These are phyloP conservation scores for Dryas drummondii DNA, from an alignment of 306 rosid species.

Conservation along the genomic window DNA sequence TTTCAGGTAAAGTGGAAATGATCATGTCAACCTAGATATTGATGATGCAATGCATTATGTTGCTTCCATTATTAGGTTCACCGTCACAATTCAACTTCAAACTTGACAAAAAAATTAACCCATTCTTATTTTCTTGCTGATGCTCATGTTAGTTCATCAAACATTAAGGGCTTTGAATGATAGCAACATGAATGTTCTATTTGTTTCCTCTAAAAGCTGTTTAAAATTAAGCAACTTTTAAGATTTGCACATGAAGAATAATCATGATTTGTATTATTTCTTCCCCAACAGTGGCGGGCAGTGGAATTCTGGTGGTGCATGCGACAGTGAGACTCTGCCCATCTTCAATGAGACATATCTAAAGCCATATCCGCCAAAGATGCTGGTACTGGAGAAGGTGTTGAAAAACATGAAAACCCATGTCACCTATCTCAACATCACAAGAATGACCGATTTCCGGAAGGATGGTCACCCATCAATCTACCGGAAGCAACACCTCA, in stretches of 20 bases:
- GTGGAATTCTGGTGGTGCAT: conserved; percentile 95
- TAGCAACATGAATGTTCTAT: background rate
- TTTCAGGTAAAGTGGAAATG: conserved; percentile 60
- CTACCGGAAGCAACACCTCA: conserved; percentile 61
- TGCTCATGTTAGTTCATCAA: background rate
- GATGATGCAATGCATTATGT: background rate
- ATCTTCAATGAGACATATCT: conserved; percentile 70
- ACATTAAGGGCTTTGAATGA: background rate
- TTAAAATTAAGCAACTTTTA: background rate
- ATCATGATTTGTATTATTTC: background rate
- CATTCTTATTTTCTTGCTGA: background rate
- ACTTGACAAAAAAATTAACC: background rate
- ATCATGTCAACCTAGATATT: background rate
- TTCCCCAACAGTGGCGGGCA: conserved; percentile 77
- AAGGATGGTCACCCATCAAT: conserved; percentile 97
- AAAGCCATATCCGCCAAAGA: conserved; percentile 65
- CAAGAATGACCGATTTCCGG: conserved; percentile 86
- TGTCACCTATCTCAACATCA: conserved; percentile 73
- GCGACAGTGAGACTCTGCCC: conserved; percentile 72
- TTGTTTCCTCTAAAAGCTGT: background rate
- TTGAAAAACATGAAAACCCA: conserved; percentile 72
- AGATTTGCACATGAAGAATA: background rate
- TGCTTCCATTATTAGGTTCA: background rate
- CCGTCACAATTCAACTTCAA: conserved; percentile 5
- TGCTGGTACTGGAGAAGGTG: conserved; percentile 72